phyloP scores from a whole-genome alignment of 2,329 filamentous ascomycete species.

The Drechslera avenae region DNA sequence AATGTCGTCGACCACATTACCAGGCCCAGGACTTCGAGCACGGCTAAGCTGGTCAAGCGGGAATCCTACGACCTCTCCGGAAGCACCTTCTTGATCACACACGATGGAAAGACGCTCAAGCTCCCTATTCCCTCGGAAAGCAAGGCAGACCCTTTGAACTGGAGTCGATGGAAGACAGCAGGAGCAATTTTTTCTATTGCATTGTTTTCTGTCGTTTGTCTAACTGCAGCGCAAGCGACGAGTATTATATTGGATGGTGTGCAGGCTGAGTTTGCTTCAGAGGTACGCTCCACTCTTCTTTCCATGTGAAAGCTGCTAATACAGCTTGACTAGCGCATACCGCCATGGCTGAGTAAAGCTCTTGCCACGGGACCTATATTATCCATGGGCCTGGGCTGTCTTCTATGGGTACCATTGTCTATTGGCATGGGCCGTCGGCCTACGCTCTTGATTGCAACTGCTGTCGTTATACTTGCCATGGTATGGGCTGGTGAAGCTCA shows the following conservation, averaged over 20 bases:
- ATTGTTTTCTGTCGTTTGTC: slow-evolving; percentile 18
- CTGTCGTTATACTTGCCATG: slow-evolving; percentile 34
- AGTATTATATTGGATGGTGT: slow-evolving; percentile 24
- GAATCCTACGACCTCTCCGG: slow-evolving; percentile 35
- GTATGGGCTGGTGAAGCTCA: slow-evolving; percentile 33
- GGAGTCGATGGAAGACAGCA: slow-evolving; percentile 27
- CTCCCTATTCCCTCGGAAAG: slow-evolving; percentile 35
- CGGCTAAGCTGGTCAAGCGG: slow-evolving; percentile 17
- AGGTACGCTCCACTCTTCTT: slow-evolving; percentile 8
- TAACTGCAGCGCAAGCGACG: slow-evolving; percentile 28
- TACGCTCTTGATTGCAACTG: slow-evolving; percentile 39
- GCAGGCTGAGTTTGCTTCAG: slow-evolving; percentile 16
- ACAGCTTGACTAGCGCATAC: not conserved
- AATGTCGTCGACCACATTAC: not conserved
- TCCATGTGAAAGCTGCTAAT: not conserved
- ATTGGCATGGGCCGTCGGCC: slow-evolving; percentile 48
- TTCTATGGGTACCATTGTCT: slow-evolving; percentile 48
- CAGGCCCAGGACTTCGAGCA: not conserved
- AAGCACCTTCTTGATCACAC: slow-evolving; percentile 33
- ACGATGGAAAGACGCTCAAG: slow-evolving; percentile 27
- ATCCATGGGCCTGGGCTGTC: slow-evolving; percentile 44
- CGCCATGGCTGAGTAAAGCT: slow-evolving; percentile 29
- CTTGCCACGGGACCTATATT: slow-evolving; percentile 39
- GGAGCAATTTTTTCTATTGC: slow-evolving; percentile 26
- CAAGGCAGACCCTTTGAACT: slow-evolving; percentile 31